Conservation (phyloP, 2,329 filamentous ascomycete species). For the Beauveria pseudobassiana region DNA sequence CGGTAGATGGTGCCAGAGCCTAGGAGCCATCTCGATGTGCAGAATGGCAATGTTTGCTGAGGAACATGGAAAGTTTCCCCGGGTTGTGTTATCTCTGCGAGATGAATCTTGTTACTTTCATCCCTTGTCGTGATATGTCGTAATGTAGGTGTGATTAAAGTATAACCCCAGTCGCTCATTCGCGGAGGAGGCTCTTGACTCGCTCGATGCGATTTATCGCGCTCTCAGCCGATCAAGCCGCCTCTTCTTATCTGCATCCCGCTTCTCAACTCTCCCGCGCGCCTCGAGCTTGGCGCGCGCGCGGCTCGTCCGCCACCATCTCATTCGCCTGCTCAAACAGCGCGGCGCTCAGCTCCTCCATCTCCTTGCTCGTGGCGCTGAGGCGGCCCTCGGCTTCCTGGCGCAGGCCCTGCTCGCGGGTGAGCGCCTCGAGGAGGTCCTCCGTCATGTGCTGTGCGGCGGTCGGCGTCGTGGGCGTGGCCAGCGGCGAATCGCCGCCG, state of each 20-base stretch:
- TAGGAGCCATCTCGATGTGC: neutral
- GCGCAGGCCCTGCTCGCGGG: constrained; percentile 59
- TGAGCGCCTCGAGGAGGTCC: constrained; percentile 56
- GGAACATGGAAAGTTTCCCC: neutral
- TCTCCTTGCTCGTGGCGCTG: constrained; percentile 59
- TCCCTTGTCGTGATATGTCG: neutral
- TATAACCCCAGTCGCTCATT: neutral
- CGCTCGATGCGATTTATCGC: constrained; percentile 65
- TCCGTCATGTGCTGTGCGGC: constrained; percentile 23
- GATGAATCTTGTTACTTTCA: neutral
- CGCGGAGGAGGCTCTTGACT: constrained; percentile 51
- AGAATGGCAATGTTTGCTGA: neutral
- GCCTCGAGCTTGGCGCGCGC: constrained; percentile 66
- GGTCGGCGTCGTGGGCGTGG: constrained; percentile 16
- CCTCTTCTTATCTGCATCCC: constrained; percentile 62
- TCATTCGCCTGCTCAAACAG: constrained; percentile 80
- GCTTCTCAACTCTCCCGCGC: constrained; percentile 53
- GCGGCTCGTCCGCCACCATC: constrained; percentile 71
- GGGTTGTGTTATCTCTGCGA: neutral
- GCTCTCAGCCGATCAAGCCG: constrained; percentile 61
- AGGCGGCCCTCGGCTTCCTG: constrained; percentile 62
- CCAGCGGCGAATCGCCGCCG: constrained; percentile 11
- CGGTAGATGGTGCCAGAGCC: neutral
- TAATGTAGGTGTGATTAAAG: neutral
- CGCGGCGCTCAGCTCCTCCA: constrained; percentile 69